Percentiles rank a stretch among this genome's conserved stretches.
phyloP scores from a whole-genome alignment of 2,329 filamentous ascomycete genomes.

The Talaromyces sp. region DNA sequence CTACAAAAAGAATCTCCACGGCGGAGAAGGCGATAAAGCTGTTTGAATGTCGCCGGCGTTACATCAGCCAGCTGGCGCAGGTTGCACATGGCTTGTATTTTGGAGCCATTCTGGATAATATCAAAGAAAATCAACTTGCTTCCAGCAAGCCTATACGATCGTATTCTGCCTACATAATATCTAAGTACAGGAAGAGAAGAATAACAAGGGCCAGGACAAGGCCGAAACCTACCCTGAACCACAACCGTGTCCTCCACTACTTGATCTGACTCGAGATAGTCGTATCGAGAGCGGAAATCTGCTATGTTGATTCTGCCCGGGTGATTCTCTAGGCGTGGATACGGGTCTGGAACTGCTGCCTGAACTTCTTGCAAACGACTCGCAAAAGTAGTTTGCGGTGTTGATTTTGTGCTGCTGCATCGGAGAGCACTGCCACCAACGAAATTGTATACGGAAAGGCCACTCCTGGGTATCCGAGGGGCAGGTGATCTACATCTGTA shows the following conservation, averaged over 20 bases:
- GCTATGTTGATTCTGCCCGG: slow-evolving; percentile 25
- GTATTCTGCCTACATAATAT: slow-evolving; percentile 60
- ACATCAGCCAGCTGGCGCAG: slow-evolving; percentile 40
- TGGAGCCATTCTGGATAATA: slow-evolving; percentile 64
- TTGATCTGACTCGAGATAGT: slow-evolving; percentile 31
- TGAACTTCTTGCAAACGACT: slow-evolving; percentile 33
- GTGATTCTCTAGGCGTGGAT: slow-evolving; percentile 31
- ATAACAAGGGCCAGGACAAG: slow-evolving; percentile 14
- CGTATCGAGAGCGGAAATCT: slow-evolving; percentile 34
- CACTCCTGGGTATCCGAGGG: neutral
- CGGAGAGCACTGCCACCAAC: slow-evolving; percentile 3
- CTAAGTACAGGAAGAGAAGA: slow-evolving; percentile 29
- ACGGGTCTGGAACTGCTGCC: slow-evolving; percentile 28
- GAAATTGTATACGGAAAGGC: neutral
- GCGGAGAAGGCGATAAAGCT: slow-evolving; percentile 60
- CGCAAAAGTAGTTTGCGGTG: slow-evolving; percentile 27
- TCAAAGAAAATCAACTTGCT: slow-evolving; percentile 81
- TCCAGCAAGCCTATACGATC: slow-evolving; percentile 63
- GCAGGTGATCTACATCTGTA: neutral
- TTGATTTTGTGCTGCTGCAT: slow-evolving; percentile 22
- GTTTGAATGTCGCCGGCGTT: slow-evolving; percentile 45
- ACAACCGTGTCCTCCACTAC: slow-evolving; percentile 33
- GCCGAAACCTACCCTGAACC: slow-evolving; percentile 36
- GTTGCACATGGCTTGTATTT: slow-evolving; percentile 72
- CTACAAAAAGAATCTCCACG: slow-evolving; percentile 80